phyloP scores from a whole-genome alignment of 192 early-diverging fungal species.

The Fimicolochytrium jonesii region DNA sequence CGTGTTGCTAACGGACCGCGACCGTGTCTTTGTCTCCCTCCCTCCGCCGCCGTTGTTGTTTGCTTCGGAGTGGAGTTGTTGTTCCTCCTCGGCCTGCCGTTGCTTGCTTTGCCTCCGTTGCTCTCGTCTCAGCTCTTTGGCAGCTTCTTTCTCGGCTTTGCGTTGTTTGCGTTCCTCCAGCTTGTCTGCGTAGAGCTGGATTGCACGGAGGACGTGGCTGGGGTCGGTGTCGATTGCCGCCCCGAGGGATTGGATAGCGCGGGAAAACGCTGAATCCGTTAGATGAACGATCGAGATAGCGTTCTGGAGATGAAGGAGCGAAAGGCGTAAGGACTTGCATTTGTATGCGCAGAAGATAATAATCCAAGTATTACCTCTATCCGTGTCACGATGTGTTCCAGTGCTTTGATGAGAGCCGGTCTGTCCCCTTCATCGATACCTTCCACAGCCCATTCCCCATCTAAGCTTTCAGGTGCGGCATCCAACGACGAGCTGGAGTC shows the following conservation, averaged over 20 bases:
- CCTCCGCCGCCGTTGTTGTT: too few relatives aligned
- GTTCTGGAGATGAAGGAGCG: constrained; percentile 45
- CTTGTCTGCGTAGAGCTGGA: constrained; percentile 57
- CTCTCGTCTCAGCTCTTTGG: neutral
- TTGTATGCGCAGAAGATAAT: too few relatives aligned
- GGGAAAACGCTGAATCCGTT: constrained; percentile 50
- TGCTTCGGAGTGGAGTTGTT: too few relatives aligned
- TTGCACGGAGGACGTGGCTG: constrained; percentile 52
- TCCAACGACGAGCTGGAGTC: neutral
- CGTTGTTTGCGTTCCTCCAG: constrained; percentile 19
- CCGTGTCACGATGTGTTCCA: constrained; percentile 13
- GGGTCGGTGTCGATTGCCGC: constrained; percentile 58
- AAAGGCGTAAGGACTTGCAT: too few relatives aligned
- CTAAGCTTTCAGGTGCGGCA: constrained; percentile 1
- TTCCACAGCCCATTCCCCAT: constrained; percentile 18
- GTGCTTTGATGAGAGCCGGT: neutral
- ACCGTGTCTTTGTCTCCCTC: too few relatives aligned
- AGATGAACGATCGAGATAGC: constrained; percentile 58
- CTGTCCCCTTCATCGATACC: constrained; percentile 10
- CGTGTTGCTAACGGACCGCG: too few relatives aligned
- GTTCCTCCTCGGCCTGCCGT: too few relatives aligned
- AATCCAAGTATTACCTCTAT: too few relatives aligned
- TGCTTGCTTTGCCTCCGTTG: too few relatives aligned
- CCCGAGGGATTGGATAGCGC: constrained; percentile 54
- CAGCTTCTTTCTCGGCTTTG: neutral